Percentiles rank a stretch among this genome's conserved stretches.
Evolutionary conservation across 345 rosid species (phyloP).

Genomic region (Syzygium grande): DNA sequence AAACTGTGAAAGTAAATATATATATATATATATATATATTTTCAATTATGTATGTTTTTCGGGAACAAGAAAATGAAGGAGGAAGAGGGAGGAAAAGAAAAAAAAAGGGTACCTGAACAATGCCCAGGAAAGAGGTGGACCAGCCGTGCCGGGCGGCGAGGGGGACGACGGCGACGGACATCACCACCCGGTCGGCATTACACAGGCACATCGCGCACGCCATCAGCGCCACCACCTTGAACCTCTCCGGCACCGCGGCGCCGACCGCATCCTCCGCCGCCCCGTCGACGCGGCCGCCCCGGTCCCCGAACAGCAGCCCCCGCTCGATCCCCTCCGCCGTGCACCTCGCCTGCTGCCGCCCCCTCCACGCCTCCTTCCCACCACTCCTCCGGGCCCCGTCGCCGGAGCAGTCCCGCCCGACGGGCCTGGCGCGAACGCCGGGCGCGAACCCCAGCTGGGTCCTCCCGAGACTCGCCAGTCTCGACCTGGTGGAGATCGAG

Average conservation of each 20-base stretch:
- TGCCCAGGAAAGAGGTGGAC: slow-evolving; percentile 86
- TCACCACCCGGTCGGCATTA: slow-evolving; percentile 88
- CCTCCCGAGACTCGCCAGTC: slow-evolving; percentile 7
- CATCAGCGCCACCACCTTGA: slow-evolving; percentile 68
- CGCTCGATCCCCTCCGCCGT: slow-evolving; percentile 72
- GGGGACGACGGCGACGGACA: slow-evolving; percentile 94
- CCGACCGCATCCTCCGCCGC: not conserved
- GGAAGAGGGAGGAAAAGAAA: no score
- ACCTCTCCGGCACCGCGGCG: slow-evolving; percentile 46
- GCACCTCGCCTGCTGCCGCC: slow-evolving; percentile 22
- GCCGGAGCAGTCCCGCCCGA: not conserved
- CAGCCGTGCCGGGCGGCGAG: slow-evolving; percentile 77
- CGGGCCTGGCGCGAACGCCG: not conserved
- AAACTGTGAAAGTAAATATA: not conserved
- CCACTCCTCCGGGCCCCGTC: not conserved
- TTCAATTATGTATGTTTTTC: not conserved
- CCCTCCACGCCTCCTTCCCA: not conserved
- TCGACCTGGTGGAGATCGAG: slow-evolving; percentile 8
- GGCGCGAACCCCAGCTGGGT: slow-evolving; percentile 14
- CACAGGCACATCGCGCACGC: slow-evolving; percentile 83
- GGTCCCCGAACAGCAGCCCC: slow-evolving; percentile 27
- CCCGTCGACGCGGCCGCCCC: slow-evolving; percentile 23
- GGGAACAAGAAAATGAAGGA: not conserved
- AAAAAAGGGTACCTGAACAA: slow-evolving; percentile 59
- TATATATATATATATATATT: not conserved